Percentiles rank a stretch among this genome's conserved stretches.
These are phyloP conservation scores for Odonthalia washingtoniensis DNA, from an alignment of 31 red algal genomes.

Conservation along the genomic window DNA sequence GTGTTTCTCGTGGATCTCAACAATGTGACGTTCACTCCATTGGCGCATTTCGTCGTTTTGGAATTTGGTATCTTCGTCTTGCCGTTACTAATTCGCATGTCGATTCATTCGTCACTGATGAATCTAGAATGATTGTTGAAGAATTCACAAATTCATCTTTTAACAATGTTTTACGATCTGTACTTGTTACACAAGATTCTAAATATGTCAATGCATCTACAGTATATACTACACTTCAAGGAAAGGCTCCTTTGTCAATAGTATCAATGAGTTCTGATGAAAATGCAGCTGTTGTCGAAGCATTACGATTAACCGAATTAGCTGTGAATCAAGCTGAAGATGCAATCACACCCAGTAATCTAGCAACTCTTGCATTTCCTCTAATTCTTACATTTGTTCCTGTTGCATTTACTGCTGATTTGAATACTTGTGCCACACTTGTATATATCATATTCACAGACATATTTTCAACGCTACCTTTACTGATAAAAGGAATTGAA, in stretches of 20 bases:
- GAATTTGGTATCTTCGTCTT: neutral
- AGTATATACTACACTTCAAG: neutral
- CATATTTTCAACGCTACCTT: too few relatives aligned
- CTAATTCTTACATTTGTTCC: conserved; percentile 41
- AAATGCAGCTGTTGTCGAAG: conserved; percentile 16
- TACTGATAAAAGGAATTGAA: too few relatives aligned
- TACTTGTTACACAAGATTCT: neutral
- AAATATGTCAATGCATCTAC: conserved; percentile 1
- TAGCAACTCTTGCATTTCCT: conserved; percentile 33
- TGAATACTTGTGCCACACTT: too few relatives aligned
- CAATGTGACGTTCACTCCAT: conserved; percentile 5
- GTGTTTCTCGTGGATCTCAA: conserved; percentile 11
- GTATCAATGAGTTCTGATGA: conserved; percentile 5
- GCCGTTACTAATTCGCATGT: conserved; percentile 14
- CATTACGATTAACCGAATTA: neutral
- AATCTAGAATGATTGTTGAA: neutral
- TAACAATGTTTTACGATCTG: neutral
- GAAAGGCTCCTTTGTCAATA: neutral
- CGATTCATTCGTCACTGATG: conserved; percentile 29
- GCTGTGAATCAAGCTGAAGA: conserved; percentile 37
- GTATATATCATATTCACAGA: too few relatives aligned
- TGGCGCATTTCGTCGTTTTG: neutral
- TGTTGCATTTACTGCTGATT: conserved; percentile 45
- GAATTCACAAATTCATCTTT: conserved; percentile 12
- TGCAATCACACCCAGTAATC: conserved; percentile 31